A percentile compares a stretch with the other conserved stretches of the same genome.
These are phyloP conservation scores for Coprinopsis strossmayeri DNA, from an alignment of 768 basidiomycete genomes.

Conservation along the genomic window DNA sequence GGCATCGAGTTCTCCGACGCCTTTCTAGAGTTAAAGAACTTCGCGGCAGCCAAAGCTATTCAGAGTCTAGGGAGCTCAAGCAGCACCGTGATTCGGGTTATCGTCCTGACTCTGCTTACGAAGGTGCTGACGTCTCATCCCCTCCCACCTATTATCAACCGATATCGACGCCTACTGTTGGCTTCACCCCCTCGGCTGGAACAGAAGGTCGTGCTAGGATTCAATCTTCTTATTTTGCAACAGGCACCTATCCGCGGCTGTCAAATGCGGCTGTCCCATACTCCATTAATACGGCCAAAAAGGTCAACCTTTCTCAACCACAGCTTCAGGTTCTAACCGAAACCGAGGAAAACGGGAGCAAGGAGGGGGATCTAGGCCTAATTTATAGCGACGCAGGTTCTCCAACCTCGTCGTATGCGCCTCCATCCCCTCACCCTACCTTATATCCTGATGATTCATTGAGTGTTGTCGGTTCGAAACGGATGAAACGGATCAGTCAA, in stretches of 20 bases:
- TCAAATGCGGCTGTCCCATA: conserved; percentile 37
- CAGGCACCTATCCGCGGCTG: conserved; percentile 46
- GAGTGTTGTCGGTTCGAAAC: conserved; percentile 40
- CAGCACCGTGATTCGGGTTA: conserved; percentile 23
- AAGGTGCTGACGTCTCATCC: conserved; percentile 44
- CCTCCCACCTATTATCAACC: conserved; percentile 27
- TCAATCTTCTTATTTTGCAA: conserved; percentile 62
- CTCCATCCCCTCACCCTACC: conserved; percentile 51
- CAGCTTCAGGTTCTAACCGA: conserved; percentile 6
- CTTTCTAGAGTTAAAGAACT: conserved; percentile 25
- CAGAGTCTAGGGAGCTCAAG: conserved; percentile 18
- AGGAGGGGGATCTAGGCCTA: neutral
- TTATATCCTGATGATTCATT: conserved; percentile 70
- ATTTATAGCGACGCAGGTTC: conserved; percentile 16
- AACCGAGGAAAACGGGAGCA: conserved; percentile 15
- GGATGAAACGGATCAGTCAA: conserved; percentile 13
- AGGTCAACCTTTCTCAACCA: conserved; percentile 21
- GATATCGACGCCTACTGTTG: conserved; percentile 18
- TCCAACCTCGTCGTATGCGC: conserved; percentile 28
- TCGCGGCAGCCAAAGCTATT: conserved; percentile 20
- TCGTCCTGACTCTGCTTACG: conserved; percentile 39
- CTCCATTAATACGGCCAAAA: conserved; percentile 29
- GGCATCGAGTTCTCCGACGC: conserved; percentile 30
- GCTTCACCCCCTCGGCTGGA: conserved; percentile 18
- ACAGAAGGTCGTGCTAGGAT: conserved; percentile 55